Base-by-base conservation (phyloP, 2,329 filamentous ascomycete species). In the Microdochium paspali region DNA sequence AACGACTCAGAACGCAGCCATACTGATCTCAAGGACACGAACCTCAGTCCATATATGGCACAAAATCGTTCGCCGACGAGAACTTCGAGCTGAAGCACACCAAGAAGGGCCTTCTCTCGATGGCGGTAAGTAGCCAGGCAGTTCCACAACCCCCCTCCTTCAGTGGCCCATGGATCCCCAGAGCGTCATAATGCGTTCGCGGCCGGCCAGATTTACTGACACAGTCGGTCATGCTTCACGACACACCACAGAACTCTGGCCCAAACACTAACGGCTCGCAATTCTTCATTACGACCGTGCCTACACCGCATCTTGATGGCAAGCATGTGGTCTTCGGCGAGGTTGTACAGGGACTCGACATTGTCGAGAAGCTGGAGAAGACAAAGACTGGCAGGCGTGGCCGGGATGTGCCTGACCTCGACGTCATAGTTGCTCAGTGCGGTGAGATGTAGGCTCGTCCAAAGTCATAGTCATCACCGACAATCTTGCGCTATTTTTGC, bases 241-340 rank as follows among this genome's bases (percentile, higher is more conserved):
- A 45, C 50, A 28, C 39, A 21, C 25, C 15, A 26, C 52, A 93
- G 85, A 96, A 96, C 64, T 86, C 87, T 24, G 91, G 91, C 1
- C 86, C 87, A 47, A 86, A 96, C 67, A 91, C 87, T 54, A 97
- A 97, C 66, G 93, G 93, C 31, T 90, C 82, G 50, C 93, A 97
- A 62, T 98, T 98, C 74, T 98, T 98, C 75, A 91, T 97, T 70
- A 96, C 90, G 2, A 93, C 87, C 0, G 85, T 85, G 2, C 76
- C 86, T 4, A 93, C 91, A 0, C 88, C 89, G 2, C 94, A 94
- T 62, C 72, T 98, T 24, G 86, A 97, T 67, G 80, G 79, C 61
- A 97, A 97, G 69, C 93, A 98, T 65, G 90, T 95, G 48, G 90
- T 97, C 18, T 97, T 97, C 58, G 93, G 93, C 45, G 84, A 87